Evolutionary conservation across 495 filamentous ascomycete genomes (phyloP), one percentile per base, ranked within the genome.

Genomic region (Aspergillus campestris): DNA sequence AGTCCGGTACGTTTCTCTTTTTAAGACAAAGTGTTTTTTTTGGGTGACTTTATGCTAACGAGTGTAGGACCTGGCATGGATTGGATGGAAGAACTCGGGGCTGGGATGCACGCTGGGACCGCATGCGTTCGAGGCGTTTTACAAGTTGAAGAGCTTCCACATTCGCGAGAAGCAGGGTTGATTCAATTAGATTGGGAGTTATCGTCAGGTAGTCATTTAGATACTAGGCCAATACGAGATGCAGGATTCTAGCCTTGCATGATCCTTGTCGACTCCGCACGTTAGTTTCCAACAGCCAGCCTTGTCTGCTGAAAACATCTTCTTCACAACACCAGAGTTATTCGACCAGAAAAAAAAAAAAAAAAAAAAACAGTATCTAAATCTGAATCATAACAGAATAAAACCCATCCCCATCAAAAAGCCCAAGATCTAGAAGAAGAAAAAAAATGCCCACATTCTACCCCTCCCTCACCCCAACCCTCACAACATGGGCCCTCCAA

Each of bases 71-170:
- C 84, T 98, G 39, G 92, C 92, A 9, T 98, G 92, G 92, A 89
- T 87, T 2, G 92, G 92, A 5, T 96, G 90, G 91, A 98, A 98
- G 71, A 84, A 90, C 53, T 95, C 88, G 18, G 92, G 92, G 35
- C 84, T 87, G 59, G 92, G 92, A 27, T 82, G 83, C 42, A 96
- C 90, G 1, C 64, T 98, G 60, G 92, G 89, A 61, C 86, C 70
- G 52, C 91, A 87, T 45, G 94, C 87, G 6, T 98, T 89, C 56
- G 92, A 95, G 48, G 89, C 92, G 55, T 97, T 97, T 56, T 81
- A 89, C 45, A 94, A 91, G 75, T 69, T 95, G 55, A 96, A 96
- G 80, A 96, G 87, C 69, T 94, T 83, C 63, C 92, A 98, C 59
- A 62, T 97, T 52, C 96, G 95, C 64, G 79, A 92, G 33, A 40